A percentile compares a stretch with the other conserved stretches of the same genome.
Evolutionary conservation across 768 basidiomycete genomes (phyloP).

Genomic region (Xanthoconium stramineum): DNA sequence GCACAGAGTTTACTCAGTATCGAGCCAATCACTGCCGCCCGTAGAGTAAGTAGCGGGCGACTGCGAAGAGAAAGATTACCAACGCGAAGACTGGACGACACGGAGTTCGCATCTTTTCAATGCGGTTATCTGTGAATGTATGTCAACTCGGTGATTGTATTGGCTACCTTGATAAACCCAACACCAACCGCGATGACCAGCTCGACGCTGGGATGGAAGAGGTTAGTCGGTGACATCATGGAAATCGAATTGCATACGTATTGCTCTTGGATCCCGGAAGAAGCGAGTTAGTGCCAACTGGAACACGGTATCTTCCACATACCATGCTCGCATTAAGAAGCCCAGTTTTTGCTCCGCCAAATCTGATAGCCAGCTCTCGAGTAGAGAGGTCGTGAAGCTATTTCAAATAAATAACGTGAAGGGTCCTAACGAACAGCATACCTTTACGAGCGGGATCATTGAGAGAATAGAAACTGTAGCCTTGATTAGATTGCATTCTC

Average conservation of each 20-base stretch:
- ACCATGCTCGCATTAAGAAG: constrained; percentile 82
- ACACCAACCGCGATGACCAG: constrained; percentile 67
- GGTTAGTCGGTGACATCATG: not conserved
- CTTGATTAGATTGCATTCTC: not conserved
- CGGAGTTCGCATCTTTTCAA: constrained; percentile 77
- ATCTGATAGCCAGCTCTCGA: constrained; percentile 65
- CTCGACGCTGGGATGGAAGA: constrained; percentile 42
- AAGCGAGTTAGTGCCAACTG: constrained; percentile 2
- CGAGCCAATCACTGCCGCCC: constrained; percentile 65
- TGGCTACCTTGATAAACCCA: not conserved
- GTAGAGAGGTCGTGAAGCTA: constrained; percentile 79
- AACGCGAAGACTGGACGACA: constrained; percentile 78
- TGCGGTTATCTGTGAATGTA: constrained; percentile 54
- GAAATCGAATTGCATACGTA: constrained; percentile 42
- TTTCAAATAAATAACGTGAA: constrained; percentile 3
- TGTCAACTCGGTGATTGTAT: not conserved
- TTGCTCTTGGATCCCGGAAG: constrained; percentile 50
- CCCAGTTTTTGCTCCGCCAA: constrained; percentile 76
- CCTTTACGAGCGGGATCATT: constrained; percentile 78
- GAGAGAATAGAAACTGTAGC: constrained; percentile 59
- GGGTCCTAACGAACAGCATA: constrained; percentile 21
- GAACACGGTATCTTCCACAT: constrained; percentile 14
- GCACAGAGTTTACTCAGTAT: constrained; percentile 75
- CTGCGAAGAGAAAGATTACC: constrained; percentile 21
- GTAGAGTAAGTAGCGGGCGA: constrained; percentile 5